Evolutionary conservation across 1,284 basidiomycete genomes (phyloP).

Genomic region (Apiotrichum porosum): DNA sequence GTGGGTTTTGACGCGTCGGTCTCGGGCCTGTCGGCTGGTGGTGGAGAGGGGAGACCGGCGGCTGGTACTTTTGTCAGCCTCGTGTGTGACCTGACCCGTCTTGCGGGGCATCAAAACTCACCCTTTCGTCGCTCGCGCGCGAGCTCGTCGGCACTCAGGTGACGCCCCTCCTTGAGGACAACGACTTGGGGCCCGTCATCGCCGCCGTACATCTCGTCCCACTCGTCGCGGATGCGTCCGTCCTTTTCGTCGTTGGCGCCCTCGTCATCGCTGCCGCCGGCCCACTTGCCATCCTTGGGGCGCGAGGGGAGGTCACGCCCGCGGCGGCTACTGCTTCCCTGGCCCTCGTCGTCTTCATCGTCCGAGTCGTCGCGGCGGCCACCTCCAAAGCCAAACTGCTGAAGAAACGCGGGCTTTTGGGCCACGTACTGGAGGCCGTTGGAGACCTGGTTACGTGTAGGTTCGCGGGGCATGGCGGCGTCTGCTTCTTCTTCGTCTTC

Average conservation of each 20-base stretch:
- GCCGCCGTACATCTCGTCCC: slow-evolving; percentile 64
- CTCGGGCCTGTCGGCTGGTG: background rate
- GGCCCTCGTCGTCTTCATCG: background rate
- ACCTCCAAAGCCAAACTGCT: slow-evolving; percentile 32
- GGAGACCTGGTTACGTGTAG: slow-evolving; percentile 19
- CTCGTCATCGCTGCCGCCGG: slow-evolving; percentile 31
- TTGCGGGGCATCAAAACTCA: no score
- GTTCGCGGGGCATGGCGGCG: slow-evolving; percentile 8
- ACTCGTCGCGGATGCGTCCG: slow-evolving; percentile 63
- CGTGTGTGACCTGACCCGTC: no score
- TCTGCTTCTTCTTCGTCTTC: background rate
- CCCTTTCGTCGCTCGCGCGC: slow-evolving; percentile 71
- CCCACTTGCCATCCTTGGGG: slow-evolving; percentile 40
- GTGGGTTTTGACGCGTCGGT: background rate
- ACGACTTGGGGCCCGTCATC: slow-evolving; percentile 83
- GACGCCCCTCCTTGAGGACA: slow-evolving; percentile 76
- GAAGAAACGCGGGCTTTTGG: slow-evolving; percentile 37
- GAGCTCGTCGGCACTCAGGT: slow-evolving; percentile 66
- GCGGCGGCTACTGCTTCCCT: slow-evolving; percentile 10
- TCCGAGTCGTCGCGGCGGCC: background rate
- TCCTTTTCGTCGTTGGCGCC: slow-evolving; percentile 9
- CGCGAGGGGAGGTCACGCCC: slow-evolving; percentile 29
- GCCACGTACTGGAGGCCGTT: slow-evolving; percentile 37
- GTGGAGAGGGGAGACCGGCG: background rate
- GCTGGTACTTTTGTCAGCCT: slow-evolving; percentile 2